These are phyloP conservation scores for Rubroboletus pulcherrimus DNA, from an alignment of 768 basidiomycete species.

Conservation along the genomic window DNA sequence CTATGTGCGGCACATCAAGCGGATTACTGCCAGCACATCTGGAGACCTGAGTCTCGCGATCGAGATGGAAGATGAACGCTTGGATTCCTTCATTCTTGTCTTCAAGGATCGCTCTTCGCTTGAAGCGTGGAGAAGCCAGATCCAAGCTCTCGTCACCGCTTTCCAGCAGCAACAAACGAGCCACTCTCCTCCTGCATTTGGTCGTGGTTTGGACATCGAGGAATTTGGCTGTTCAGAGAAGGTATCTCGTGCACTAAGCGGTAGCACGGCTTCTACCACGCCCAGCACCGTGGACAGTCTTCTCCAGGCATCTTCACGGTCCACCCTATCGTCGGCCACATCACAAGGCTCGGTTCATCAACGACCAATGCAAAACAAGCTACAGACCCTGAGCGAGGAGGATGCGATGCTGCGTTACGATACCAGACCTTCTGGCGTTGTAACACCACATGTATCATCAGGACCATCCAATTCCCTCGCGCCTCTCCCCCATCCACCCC, in stretches of 20 bases:
- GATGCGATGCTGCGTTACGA: conserved; percentile 62
- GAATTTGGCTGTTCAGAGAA: conserved; percentile 78
- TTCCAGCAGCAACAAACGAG: conserved; percentile 56
- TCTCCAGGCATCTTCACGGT: conserved; percentile 61
- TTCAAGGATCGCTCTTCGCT: conserved; percentile 89
- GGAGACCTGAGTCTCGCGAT: conserved; percentile 93
- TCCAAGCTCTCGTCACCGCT: conserved; percentile 70
- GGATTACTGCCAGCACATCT: conserved; percentile 75
- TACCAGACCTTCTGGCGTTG: conserved; percentile 45
- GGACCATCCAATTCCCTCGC: conserved; percentile 78
- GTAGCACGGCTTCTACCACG: conserved; percentile 60
- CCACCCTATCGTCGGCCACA: conserved; percentile 71
- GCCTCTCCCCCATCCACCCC: conserved; percentile 78
- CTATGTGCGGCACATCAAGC: conserved; percentile 91
- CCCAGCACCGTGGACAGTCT: conserved; percentile 61
- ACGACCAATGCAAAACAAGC: conserved; percentile 39
- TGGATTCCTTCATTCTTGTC: conserved; percentile 94
- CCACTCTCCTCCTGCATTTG: conserved; percentile 31
- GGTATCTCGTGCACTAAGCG: conserved; percentile 76
- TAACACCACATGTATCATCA: conserved; percentile 67
- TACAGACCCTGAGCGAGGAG: conserved; percentile 68
- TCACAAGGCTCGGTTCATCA: conserved; percentile 57
- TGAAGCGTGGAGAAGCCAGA: conserved; percentile 84
- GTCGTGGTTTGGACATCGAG: conserved; percentile 53
- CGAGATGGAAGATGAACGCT: conserved; percentile 91